phyloP scores from a whole-genome alignment of 2,329 filamentous ascomycete genomes.

The Monilinia vaccinii-corymbosi region DNA sequence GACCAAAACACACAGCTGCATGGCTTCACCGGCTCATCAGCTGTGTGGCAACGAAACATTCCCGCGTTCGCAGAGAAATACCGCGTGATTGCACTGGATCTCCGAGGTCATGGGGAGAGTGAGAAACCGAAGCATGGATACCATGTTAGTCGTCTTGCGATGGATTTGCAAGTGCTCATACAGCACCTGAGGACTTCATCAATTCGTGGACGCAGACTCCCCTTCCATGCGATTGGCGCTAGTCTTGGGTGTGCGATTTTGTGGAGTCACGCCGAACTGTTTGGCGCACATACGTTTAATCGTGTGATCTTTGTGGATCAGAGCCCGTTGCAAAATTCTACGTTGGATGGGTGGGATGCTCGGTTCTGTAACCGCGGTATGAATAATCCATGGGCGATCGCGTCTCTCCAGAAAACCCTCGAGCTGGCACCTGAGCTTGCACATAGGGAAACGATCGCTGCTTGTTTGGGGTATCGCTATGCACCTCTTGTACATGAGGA shows the following conservation, averaged over 20 bases:
- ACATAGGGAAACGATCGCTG: slow-evolving; percentile 25
- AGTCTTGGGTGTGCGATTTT: slow-evolving; percentile 28
- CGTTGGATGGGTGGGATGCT: slow-evolving; percentile 23
- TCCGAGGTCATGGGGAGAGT: slow-evolving; percentile 27
- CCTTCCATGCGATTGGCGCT: slow-evolving; percentile 24
- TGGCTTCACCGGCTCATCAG: slow-evolving; percentile 28
- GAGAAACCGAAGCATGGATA: slow-evolving; percentile 24
- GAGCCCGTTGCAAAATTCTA: slow-evolving; percentile 26
- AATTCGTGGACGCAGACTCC: not conserved
- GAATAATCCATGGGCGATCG: slow-evolving; percentile 23
- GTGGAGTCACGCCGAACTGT: slow-evolving; percentile 28
- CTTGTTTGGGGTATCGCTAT: slow-evolving; percentile 26
- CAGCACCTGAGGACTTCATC: slow-evolving; percentile 8
- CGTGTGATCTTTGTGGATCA: slow-evolving; percentile 29
- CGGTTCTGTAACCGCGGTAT: slow-evolving; percentile 26
- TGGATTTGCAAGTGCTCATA: slow-evolving; percentile 26
- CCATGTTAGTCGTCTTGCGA: slow-evolving; percentile 27
- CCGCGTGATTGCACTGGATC: slow-evolving; percentile 26
- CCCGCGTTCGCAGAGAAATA: slow-evolving; percentile 17
- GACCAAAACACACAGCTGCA: slow-evolving; percentile 22
- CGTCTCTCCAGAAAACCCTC: slow-evolving; percentile 23
- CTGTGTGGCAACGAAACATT: slow-evolving; percentile 27
- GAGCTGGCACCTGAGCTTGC: slow-evolving; percentile 18
- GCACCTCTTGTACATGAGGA: slow-evolving; percentile 17
- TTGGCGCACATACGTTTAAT: slow-evolving; percentile 22